Base-by-base conservation (phyloP, 176 grass and related monocot species). In the Rhynchospora pubera region DNA sequence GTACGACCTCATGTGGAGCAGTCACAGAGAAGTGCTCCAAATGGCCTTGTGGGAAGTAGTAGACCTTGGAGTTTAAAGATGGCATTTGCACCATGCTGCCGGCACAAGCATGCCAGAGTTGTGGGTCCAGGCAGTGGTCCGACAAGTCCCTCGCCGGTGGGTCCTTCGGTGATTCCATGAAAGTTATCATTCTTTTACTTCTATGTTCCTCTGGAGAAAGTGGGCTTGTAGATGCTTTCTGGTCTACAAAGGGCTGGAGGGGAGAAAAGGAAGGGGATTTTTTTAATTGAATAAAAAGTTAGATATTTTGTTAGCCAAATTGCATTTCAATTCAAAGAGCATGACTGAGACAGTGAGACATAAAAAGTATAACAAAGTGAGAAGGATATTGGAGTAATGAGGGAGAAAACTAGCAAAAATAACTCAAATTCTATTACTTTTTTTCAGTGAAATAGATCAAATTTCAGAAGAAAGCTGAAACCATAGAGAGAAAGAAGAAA, bases 21-120 rank as follows among this genome's bases (percentile, higher is more conserved):
- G 23, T 69, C 60, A 30, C 57, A 80, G 51, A 79, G 81, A 85
- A 88, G 69, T 99, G 97, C 87, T 96, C 97, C 1, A 88, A 88
- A 83, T 99, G 92, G 34, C 97, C 97, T 87, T 99, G 90, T 26
- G 97, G 93, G 86, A 99, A 96, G 86, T 99, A 99, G 84, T 90
- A 99, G 42, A 99, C 91, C 80, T 85, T 94, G 70, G 91, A 89
- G 76, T 78, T 44, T 74, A 91, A 78, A 47, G 85, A 59, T 73
- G 89, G 97, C 85, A 99, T 91, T 86, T 92, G 97, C 16, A 92
- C 89, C 93, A 89, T 93, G 59, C 85, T 89, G 43, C 97, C 97
- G 46, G 97, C 91, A 82, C 93, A 99, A 57, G 97, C 91, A 72
- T 96, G 87, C 97, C 97, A 99, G 1, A 99, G 83, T 79, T 96